These are phyloP conservation scores for Lagenaria siceraria DNA, from an alignment of 306 rosid species.

Conservation along the genomic window DNA sequence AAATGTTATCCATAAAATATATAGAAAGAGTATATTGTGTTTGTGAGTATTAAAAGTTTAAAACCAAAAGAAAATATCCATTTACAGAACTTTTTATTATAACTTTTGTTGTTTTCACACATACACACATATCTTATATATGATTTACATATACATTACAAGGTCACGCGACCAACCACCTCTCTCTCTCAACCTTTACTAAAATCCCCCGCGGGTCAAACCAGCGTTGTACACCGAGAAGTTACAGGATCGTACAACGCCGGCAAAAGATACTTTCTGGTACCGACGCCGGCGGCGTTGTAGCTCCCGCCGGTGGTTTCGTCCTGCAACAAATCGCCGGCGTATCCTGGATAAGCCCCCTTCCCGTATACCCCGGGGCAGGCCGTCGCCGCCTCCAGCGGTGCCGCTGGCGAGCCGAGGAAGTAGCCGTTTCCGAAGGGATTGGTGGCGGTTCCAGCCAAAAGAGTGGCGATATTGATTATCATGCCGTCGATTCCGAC, in stretches of 20 bases:
- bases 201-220: neutral
- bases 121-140: neutral
- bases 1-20: too few relatives aligned
- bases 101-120: neutral
- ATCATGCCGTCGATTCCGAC: conserved; percentile 31
- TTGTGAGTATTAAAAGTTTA: too few relatives aligned
- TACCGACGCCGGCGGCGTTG: conserved; percentile 17
- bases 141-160: neutral
- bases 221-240: conserved; percentile 12
- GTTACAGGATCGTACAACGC: conserved; percentile 22
- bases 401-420: conserved; percentile 6
- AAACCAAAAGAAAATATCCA: too few relatives aligned
- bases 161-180: neutral
- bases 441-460: conserved; percentile 30
- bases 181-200: neutral
- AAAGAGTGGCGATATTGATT: conserved; percentile 23
- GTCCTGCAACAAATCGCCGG: conserved; percentile 16
- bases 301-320: conserved; percentile 17
- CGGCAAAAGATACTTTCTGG: conserved; percentile 24
- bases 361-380: conserved; percentile 21
- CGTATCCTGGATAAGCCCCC: conserved; percentile 27
- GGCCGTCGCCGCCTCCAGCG: conserved; percentile 21
- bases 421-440: conserved; percentile 23
- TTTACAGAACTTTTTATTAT: neutral
- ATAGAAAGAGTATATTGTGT: too few relatives aligned